Evolutionary conservation across 805 yeast genomes (phyloP).

Genomic region (Isabelozyma gotoi): DNA sequence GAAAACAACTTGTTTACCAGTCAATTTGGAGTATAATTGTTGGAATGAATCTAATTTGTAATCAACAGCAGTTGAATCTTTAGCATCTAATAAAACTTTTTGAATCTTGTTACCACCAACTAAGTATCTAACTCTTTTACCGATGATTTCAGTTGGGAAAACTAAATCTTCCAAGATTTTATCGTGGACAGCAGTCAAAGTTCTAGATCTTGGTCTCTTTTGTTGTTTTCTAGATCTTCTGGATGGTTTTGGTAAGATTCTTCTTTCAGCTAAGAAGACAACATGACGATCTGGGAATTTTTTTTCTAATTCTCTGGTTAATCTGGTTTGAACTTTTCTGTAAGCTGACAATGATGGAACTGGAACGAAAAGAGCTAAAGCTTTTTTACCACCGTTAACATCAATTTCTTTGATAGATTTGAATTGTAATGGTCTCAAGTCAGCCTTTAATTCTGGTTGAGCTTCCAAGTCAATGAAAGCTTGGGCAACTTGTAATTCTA

Average conservation of each 20-base stretch:
- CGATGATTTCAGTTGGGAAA: constrained; percentile 98
- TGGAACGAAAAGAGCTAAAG: constrained; percentile 97
- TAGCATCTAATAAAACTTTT: constrained; percentile 96
- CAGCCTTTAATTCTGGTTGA: constrained; percentile 96
- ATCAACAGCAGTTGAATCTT: constrained; percentile 95
- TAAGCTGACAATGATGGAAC: constrained; percentile 87
- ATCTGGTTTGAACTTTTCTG: constrained; percentile 97
- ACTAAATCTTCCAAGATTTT: constrained; percentile 98
- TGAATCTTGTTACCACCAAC: constrained; percentile 99
- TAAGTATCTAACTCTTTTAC: constrained; percentile 98
- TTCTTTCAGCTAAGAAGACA: constrained; percentile 98
- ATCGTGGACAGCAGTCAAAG: constrained; percentile 98
- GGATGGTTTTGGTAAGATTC: constrained; percentile 98
- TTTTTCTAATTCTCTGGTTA: constrained; percentile 99
- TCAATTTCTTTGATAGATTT: constrained; percentile 98
- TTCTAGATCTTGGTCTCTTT: constrained; percentile 99
- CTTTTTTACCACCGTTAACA: constrained; percentile 97
- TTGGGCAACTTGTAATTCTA: constrained; percentile 99
- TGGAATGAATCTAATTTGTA: constrained; percentile 99
- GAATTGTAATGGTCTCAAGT: constrained; percentile 97
- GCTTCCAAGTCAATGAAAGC: constrained; percentile 96
- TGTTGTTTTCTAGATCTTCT: constrained; percentile 91
- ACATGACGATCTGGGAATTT: constrained; percentile 99
- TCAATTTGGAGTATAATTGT: constrained; percentile 95
- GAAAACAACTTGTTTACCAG: constrained; percentile 99